Percentiles rank a stretch among this genome's conserved stretches.
Conservation (phyloP, 768 basidiomycete genomes). For the Rubroboletus pulcherrimus region DNA sequence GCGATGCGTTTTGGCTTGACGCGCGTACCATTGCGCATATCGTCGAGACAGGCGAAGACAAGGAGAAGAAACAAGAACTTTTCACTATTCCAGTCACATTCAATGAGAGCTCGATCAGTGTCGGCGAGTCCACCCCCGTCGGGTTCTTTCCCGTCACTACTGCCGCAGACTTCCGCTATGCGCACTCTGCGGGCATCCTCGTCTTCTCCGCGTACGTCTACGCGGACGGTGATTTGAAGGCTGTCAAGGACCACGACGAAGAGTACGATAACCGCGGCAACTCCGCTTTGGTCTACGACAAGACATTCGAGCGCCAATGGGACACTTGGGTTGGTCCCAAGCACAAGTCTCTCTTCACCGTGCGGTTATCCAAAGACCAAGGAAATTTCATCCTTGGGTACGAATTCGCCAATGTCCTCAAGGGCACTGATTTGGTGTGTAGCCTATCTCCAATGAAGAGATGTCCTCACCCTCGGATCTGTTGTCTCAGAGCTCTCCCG, state of each 20-base stretch:
- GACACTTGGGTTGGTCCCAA: constrained; percentile 75
- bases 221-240: constrained; percentile 65
- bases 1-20: constrained; percentile 78
- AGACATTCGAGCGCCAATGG: constrained; percentile 73
- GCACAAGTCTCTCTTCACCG: constrained; percentile 66
- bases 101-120: constrained; percentile 32
- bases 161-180: constrained; percentile 69
- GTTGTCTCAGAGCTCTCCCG: constrained; percentile 54
- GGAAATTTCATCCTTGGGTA: constrained; percentile 50
- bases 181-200: constrained; percentile 51
- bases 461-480: not conserved
- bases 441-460: not conserved
- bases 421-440: constrained; percentile 68
- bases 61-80: constrained; percentile 48
- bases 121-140: constrained; percentile 41
- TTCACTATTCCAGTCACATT: constrained; percentile 57
- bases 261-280: constrained; percentile 70
- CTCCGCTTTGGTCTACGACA: constrained; percentile 68
- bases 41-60: constrained; percentile 48
- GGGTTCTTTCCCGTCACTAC: constrained; percentile 67
- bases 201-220: constrained; percentile 87
- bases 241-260: constrained; percentile 67
- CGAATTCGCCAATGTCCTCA: constrained; percentile 56
- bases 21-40: constrained; percentile 67
- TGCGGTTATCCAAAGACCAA: constrained; percentile 48